Evolutionary conservation across 176 grass and related monocot genomes (phyloP).

Genomic region (Aegilops umbellulata): DNA sequence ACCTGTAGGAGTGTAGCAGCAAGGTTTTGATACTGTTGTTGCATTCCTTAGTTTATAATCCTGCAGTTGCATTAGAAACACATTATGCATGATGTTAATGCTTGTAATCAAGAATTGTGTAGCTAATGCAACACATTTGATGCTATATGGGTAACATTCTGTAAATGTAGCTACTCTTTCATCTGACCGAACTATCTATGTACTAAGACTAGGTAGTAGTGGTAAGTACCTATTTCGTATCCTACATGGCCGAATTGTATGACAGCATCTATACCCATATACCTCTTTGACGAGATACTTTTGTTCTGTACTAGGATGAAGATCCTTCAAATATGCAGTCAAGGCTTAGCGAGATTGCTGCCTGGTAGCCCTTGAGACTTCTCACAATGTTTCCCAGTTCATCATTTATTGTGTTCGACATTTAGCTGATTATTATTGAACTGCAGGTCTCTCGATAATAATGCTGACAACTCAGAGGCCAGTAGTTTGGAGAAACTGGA

Average conservation of each 20-base stretch:
- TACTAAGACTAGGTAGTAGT: background rate
- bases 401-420: background rate
- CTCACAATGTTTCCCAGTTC: background rate
- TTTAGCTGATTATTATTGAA: conserved; percentile 1
- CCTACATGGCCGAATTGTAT: background rate
- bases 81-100: background rate
- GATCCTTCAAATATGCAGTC: conserved; percentile 29
- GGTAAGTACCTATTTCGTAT: background rate
- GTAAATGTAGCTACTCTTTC: background rate
- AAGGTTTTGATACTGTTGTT: background rate
- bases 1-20: background rate
- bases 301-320: conserved; percentile 20
- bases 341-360: conserved; percentile 33
- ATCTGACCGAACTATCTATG: background rate
- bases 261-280: background rate
- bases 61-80: background rate
- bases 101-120: background rate
- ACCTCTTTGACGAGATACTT: conserved; percentile 19
- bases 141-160: background rate
- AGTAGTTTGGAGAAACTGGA: conserved; percentile 48
- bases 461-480: conserved; percentile 39
- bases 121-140: background rate
- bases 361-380: conserved; percentile 40
- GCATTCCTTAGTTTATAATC: background rate
- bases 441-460: conserved; percentile 45